Conservation (phyloP, 495 filamentous ascomycete genomes). For the Hypomontagnella monticulosa region DNA sequence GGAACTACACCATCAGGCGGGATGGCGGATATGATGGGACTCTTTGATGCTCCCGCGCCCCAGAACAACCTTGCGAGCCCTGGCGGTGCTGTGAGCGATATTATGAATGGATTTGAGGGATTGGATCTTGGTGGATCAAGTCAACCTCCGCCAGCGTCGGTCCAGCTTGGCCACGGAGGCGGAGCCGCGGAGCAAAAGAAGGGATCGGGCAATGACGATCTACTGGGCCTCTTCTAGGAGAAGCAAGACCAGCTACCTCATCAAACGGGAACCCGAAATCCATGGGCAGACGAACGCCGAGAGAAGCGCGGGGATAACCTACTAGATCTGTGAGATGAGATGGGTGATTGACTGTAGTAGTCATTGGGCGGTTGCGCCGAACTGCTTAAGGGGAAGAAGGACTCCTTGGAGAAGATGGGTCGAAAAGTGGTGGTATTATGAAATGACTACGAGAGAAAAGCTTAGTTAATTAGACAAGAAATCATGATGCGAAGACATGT, state of each 20-base stretch:
- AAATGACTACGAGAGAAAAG: conserved; percentile 9
- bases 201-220: conserved; percentile 86
- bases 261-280: conserved; percentile 10
- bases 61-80: conserved; percentile 47
- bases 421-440: conserved; percentile 17
- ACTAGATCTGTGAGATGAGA: conserved; percentile 31
- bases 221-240: conserved; percentile 84
- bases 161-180: conserved; percentile 56
- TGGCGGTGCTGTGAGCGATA: conserved; percentile 59
- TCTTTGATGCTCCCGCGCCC: conserved; percentile 69
- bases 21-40: conserved; percentile 89
- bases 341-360: background rate
- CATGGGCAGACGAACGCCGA: background rate
- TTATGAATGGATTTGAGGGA: conserved; percentile 86
- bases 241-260: background rate
- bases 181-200: conserved; percentile 44
- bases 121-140: conserved; percentile 75
- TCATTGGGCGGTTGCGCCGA: background rate
- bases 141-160: conserved; percentile 65
- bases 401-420: conserved; percentile 2
- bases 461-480: conserved; percentile 25
- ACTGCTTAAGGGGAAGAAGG: conserved; percentile 1
- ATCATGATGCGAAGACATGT: conserved; percentile 18
- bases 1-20: conserved; percentile 60
- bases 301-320: conserved; percentile 6